Evolutionary conservation across 2,329 filamentous ascomycete genomes (phyloP), one percentile per base, ranked within the genome.

Genomic region (Colletotrichum lindemuthianum): DNA sequence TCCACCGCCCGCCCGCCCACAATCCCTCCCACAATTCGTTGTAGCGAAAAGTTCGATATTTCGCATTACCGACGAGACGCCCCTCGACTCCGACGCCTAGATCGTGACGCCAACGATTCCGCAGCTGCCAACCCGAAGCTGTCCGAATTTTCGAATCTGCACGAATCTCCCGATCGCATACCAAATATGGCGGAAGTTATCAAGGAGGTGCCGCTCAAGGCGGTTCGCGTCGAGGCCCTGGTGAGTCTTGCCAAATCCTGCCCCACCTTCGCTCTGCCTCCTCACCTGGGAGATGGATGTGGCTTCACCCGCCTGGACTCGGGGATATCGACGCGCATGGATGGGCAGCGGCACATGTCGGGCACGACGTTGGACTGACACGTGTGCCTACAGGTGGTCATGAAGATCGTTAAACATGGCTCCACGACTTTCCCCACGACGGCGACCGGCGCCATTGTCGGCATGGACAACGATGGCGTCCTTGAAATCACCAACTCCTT

Each of bases 381-480:
- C 45, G 64, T 65, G 69, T 63, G 60, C 59, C 67, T 52, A 40
- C 71, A 96, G 92, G 92, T 96, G 74, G 92, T 97, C 72, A 95
- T 97, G 91, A 97, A 97, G 85, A 94, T 98, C 78, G 94, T 96
- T 80, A 97, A 96, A 82, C 94, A 97, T 84, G 93, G 92, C 82
- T 91, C 93, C 63, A 88, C 92, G 73, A 86, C 87, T 59, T 97
- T 97, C 82, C 95, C 95, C 52, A 95, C 93, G 56, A 90, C 90
- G 60, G 93, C 93, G 61, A 97, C 94, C 60, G 95, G 95, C 68
- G 92, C 91, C 68, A 87, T 97, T 67, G 93, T 97, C 66, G 96
- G 96, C 72, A 94, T 98, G 92, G 95, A 98, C 79, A 87, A 88
- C 73, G 88, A 91, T 70, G 88, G 88, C 69, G 85, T 89, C 65